Evolutionary conservation across 441 rosid genomes (phyloP).

Genomic region (Gossypium davidsonii): DNA sequence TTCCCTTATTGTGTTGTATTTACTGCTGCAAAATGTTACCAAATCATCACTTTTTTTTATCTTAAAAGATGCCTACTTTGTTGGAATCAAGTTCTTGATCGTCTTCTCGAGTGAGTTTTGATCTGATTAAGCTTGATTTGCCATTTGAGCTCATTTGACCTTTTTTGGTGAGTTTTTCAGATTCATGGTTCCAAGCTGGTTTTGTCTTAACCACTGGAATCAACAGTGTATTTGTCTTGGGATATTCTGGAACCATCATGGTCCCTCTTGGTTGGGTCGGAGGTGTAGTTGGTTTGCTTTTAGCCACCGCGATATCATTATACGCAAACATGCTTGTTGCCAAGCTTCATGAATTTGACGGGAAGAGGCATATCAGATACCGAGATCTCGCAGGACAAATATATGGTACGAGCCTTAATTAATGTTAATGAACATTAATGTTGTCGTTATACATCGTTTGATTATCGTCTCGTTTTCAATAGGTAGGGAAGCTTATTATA

Average conservation of each 20-base stretch:
- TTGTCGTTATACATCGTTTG: background rate
- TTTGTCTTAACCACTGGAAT: constrained; percentile 79
- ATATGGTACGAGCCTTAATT: constrained; percentile 44
- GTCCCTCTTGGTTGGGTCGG: constrained; percentile 82
- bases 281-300: constrained; percentile 65
- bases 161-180: constrained; percentile 30
- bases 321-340: constrained; percentile 77
- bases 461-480: constrained; percentile 16
- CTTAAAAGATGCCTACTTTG: background rate
- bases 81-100: background rate
- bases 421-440: background rate
- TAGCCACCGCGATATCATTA: constrained; percentile 65
- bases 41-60: too few species aligned
- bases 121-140: background rate
- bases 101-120: background rate
- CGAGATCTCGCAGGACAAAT: constrained; percentile 83
- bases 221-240: constrained; percentile 87
- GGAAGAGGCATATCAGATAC: constrained; percentile 86
- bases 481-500: constrained; percentile 69
- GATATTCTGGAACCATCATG: constrained; percentile 84
- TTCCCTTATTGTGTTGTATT: too few species aligned
- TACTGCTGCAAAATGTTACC: too few species aligned
- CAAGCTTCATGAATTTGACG: constrained; percentile 82
- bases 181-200: constrained; percentile 92
- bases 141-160: constrained; percentile 11